phyloP scores from a whole-genome alignment of 331 rosid genomes.

The Quercus tomentella region DNA sequence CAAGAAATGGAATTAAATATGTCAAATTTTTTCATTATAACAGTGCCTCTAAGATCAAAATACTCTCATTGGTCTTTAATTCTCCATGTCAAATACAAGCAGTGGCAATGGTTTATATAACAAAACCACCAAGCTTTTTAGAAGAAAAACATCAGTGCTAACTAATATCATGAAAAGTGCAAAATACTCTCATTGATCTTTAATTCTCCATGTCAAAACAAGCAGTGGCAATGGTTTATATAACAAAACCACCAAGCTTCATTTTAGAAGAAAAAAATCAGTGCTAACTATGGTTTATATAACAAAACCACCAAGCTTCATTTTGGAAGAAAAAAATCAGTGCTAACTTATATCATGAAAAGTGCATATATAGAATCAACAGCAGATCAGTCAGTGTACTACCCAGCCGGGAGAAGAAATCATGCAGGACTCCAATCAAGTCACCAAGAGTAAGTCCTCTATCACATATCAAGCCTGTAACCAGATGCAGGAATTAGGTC shows the following conservation, averaged over 20 bases:
- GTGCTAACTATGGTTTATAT: too few relatives aligned
- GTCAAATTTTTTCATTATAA: not conserved
- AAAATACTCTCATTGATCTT: too few relatives aligned
- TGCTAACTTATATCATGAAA: too few relatives aligned
- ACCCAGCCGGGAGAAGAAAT: conserved; percentile 89
- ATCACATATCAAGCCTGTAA: conserved; percentile 85
- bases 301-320: too few relatives aligned
- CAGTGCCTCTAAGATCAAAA: not conserved
- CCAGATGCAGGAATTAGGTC: conserved; percentile 5
- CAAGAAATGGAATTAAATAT: not conserved
- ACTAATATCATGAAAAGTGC: not conserved
- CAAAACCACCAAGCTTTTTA: not conserved
- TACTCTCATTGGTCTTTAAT: not conserved
- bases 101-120: not conserved
- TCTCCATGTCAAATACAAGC: too few relatives aligned
- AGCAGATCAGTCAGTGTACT: conserved; percentile 13
- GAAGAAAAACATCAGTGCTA: not conserved
- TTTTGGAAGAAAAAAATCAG: too few relatives aligned
- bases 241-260: too few relatives aligned
- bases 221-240: too few relatives aligned
- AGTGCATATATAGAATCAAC: not conserved
- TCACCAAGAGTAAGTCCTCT: conserved; percentile 83
- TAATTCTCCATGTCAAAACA: too few relatives aligned
- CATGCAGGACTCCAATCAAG: conserved; percentile 82
- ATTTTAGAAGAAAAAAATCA: too few relatives aligned